These are phyloP conservation scores for Termitomyces bulborhizus DNA, from an alignment of 768 basidiomycete genomes.

Conservation along the genomic window DNA sequence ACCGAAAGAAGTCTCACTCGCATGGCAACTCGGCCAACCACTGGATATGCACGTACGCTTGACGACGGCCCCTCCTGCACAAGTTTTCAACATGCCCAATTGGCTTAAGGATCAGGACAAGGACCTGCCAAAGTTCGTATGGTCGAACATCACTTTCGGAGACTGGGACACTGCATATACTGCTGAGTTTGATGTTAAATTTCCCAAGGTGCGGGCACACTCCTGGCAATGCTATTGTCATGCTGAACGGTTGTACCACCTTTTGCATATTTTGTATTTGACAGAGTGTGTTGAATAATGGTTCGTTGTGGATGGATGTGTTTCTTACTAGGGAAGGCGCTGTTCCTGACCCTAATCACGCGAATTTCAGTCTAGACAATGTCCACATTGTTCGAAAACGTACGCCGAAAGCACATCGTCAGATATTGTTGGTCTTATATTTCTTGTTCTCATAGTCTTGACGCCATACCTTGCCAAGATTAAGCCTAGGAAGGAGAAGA, in stretches of 20 bases:
- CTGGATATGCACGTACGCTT: conserved; percentile 72
- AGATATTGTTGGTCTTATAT: not conserved
- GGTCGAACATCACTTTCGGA: conserved; percentile 75
- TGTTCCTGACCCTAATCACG: conserved; percentile 55
- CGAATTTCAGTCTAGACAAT: conserved; percentile 44
- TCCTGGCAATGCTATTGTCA: not conserved
- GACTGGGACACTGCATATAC: conserved; percentile 61
- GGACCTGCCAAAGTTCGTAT: conserved; percentile 61
- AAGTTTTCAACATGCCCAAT: conserved; percentile 47
- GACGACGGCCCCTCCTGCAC: conserved; percentile 56
- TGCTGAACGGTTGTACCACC: not conserved
- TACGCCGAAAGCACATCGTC: conserved; percentile 27
- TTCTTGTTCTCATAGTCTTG: conserved; percentile 46
- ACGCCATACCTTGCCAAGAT: conserved; percentile 76
- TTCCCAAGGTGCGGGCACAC: conserved; percentile 53
- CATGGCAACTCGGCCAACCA: conserved; percentile 55
- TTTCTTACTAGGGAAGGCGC: conserved; percentile 64
- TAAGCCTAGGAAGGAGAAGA: conserved; percentile 79
- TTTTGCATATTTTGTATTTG: not conserved
- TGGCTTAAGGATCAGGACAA: conserved; percentile 43
- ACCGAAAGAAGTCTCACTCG: conserved; percentile 46
- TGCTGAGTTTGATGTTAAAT: conserved; percentile 50
- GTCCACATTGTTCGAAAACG: conserved; percentile 74
- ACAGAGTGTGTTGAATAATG: conserved; percentile 74
- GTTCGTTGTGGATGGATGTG: conserved; percentile 78